Evolutionary conservation across 176 grass and related monocot species (phyloP).

Genomic region (Echinochloa phyllopogon): DNA sequence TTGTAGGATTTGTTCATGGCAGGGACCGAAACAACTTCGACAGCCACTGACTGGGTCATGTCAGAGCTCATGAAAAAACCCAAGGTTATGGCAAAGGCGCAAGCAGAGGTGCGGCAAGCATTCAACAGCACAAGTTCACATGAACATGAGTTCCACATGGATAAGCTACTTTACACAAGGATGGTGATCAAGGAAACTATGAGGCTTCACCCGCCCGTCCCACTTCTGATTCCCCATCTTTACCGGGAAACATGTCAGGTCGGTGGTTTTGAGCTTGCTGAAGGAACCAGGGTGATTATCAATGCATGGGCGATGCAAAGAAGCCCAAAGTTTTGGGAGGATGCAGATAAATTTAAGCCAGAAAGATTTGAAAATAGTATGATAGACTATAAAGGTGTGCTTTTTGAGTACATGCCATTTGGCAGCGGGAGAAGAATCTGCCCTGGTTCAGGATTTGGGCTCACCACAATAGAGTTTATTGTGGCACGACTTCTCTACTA

Average conservation of each 20-base stretch:
- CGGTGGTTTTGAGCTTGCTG: neutral
- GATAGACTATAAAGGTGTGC: neutral
- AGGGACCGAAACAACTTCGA: constrained; percentile 4
- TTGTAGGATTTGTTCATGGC: constrained; percentile 14
- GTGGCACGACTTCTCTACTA: constrained; percentile 18
- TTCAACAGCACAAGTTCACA: neutral
- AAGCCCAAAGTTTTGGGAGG: neutral
- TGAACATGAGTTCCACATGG: neutral
- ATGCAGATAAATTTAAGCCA: neutral
- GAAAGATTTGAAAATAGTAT: neutral
- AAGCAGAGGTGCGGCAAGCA: constrained; percentile 1
- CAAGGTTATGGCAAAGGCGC: constrained; percentile 8
- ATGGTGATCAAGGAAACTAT: constrained; percentile 32
- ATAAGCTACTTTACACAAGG: neutral
- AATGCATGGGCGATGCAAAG: neutral
- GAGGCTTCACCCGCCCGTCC: constrained; percentile 15
- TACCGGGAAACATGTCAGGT: neutral
- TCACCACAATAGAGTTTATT: neutral
- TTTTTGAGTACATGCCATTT: constrained; percentile 3
- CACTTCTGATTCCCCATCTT: neutral
- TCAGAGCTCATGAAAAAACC: constrained; percentile 17
- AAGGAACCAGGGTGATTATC: neutral
- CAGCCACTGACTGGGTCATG: constrained; percentile 9
- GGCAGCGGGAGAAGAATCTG: constrained; percentile 31
- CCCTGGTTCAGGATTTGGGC: neutral